A percentile compares a stretch with the other conserved stretches of the same genome.
Conservation (phyloP, 805 yeast genomes). For the Zygosaccharomyces siamensis region DNA sequence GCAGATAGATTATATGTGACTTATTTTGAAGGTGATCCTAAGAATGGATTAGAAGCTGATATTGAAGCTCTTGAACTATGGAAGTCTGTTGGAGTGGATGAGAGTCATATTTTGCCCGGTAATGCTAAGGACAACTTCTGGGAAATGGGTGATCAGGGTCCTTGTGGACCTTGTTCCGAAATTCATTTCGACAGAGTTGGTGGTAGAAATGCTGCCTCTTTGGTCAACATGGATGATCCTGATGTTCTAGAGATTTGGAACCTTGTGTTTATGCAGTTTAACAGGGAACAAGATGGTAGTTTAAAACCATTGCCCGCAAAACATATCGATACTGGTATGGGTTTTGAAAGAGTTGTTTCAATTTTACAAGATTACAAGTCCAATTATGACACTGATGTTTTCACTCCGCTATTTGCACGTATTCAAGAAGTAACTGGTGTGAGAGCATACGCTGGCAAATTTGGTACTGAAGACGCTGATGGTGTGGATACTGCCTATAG, state of each 20-base stretch:
- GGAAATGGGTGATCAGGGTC: conserved; percentile 99
- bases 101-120: conserved; percentile 92
- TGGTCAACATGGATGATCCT: conserved; percentile 97
- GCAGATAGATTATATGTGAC: conserved; percentile 85
- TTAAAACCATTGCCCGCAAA: conserved; percentile 84
- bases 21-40: conserved; percentile 90
- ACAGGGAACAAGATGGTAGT: conserved; percentile 83
- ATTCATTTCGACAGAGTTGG: conserved; percentile 97
- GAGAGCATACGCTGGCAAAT: conserved; percentile 85
- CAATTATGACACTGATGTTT: conserved; percentile 96
- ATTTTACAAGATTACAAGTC: conserved; percentile 86
- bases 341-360: conserved; percentile 95
- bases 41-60: conserved; percentile 83
- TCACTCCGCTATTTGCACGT: conserved; percentile 77
- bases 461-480: conserved; percentile 87
- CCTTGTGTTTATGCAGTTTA: conserved; percentile 92
- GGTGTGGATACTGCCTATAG: conserved; percentile 98
- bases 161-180: conserved; percentile 99
- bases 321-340: conserved; percentile 98
- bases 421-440: conserved; percentile 93
- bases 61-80: conserved; percentile 86
- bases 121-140: conserved; percentile 89
- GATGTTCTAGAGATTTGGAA: conserved; percentile 98
- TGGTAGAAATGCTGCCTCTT: conserved; percentile 86
- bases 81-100: conserved; percentile 83